These are phyloP conservation scores for Thalassiosira exigua DNA, from an alignment of 352 stramenopile genomes.

Conservation along the genomic window DNA sequence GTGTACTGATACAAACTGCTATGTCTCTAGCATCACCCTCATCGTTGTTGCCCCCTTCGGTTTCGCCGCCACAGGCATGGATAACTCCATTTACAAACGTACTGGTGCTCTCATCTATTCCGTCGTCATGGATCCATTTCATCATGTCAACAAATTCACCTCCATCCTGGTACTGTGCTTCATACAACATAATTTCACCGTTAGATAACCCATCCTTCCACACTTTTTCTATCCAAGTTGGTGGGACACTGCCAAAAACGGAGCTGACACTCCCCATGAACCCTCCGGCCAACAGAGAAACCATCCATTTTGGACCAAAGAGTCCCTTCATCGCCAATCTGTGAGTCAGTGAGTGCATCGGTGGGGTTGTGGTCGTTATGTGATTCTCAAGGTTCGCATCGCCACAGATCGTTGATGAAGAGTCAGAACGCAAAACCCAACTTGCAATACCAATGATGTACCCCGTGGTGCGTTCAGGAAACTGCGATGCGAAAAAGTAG, in stretches of 20 bases:
- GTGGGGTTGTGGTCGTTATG: slow-evolving; percentile 3
- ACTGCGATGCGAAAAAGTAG: slow-evolving; percentile 44
- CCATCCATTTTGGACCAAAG: slow-evolving; percentile 45
- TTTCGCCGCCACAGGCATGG: not conserved
- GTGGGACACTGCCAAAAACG: slow-evolving; percentile 23
- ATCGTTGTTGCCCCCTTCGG: slow-evolving; percentile 11
- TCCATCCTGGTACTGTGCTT: slow-evolving; percentile 25
- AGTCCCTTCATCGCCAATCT: slow-evolving; percentile 44
- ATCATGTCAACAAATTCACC: slow-evolving; percentile 35
- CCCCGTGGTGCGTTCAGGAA: slow-evolving; percentile 43
- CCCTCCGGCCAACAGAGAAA: slow-evolving; percentile 28
- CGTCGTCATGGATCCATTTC: slow-evolving; percentile 45
- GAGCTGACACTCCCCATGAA: slow-evolving; percentile 16
- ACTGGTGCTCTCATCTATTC: slow-evolving; percentile 25
- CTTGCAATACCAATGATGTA: slow-evolving; percentile 49
- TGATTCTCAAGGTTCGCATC: not conserved
- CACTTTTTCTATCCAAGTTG: slow-evolving; percentile 2
- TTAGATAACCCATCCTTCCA: slow-evolving; percentile 42
- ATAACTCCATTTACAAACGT: slow-evolving; percentile 28
- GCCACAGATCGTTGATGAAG: not conserved
- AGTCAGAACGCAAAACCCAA: slow-evolving; percentile 45
- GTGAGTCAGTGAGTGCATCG: slow-evolving; percentile 34
- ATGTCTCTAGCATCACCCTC: slow-evolving; percentile 46
- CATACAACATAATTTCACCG: slow-evolving; percentile 26
- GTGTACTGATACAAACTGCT: slow-evolving; percentile 51